Evolutionary conservation across 352 stramenopile species (phyloP).

Genomic region (Phytophthora macrochlamydospora): DNA sequence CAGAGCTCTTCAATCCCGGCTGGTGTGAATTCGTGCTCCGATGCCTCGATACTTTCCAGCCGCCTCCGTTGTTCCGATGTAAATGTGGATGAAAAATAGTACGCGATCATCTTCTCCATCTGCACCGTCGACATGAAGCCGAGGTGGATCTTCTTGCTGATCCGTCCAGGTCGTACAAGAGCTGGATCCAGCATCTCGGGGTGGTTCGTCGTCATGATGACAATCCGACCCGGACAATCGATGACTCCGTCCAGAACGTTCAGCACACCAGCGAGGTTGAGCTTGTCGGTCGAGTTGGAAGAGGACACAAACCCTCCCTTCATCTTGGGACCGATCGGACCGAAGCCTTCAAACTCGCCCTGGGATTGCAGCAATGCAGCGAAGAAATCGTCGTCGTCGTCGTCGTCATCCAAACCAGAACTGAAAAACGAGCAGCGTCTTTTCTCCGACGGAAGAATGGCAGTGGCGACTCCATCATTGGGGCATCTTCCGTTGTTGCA

Average conservation of each 20-base stretch:
- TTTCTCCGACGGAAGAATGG: too few relatives aligned
- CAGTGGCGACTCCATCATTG: too few relatives aligned
- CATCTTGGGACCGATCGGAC: neutral
- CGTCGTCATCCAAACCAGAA: neutral
- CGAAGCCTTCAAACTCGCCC: slow-evolving; percentile 33
- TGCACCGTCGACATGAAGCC: slow-evolving; percentile 57
- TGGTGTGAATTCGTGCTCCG: slow-evolving; percentile 44
- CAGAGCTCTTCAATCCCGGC: slow-evolving; percentile 57
- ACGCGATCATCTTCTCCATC: slow-evolving; percentile 67
- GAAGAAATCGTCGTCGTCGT: slow-evolving; percentile 37
- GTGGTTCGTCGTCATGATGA: slow-evolving; percentile 95
- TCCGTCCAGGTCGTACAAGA: slow-evolving; percentile 88
- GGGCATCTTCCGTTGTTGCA: too few relatives aligned
- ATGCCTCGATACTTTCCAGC: slow-evolving; percentile 17
- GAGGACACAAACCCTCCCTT: too few relatives aligned
- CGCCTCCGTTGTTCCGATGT: slow-evolving; percentile 19
- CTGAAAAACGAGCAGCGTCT: too few relatives aligned
- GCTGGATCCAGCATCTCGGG: slow-evolving; percentile 93
- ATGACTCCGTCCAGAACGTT: slow-evolving; percentile 92
- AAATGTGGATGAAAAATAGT: slow-evolving; percentile 60
- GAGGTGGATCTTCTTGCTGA: slow-evolving; percentile 90
- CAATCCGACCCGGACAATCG: slow-evolving; percentile 87
- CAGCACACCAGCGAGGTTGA: slow-evolving; percentile 82
- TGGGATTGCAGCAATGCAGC: slow-evolving; percentile 41
- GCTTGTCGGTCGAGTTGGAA: slow-evolving; percentile 44